These are phyloP conservation scores for Pulveroboletus sp. DNA, from an alignment of 768 basidiomycete genomes.

Conservation along the genomic window DNA sequence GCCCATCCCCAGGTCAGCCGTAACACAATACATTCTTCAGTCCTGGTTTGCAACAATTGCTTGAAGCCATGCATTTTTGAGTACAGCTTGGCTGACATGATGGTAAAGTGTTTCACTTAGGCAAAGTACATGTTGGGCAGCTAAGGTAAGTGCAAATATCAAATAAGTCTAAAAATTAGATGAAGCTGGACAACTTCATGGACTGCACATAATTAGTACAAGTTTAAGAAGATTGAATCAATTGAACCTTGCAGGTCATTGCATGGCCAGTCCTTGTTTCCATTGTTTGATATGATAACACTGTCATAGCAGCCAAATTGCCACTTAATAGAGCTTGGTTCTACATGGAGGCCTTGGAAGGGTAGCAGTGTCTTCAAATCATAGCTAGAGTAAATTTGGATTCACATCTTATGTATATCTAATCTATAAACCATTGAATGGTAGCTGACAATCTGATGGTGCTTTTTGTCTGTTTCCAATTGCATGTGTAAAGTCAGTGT, in stretches of 20 bases:
- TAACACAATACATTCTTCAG: too few species aligned
- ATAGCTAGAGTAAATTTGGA: not conserved
- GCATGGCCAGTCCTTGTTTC: not conserved
- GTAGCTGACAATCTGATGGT: not conserved
- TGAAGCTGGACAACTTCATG: not conserved
- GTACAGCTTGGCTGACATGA: not conserved
- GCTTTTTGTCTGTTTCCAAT: not conserved
- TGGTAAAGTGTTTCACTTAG: not conserved
- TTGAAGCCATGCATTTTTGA: not conserved
- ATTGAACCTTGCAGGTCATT: not conserved
- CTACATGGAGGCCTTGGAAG: not conserved
- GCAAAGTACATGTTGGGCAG: not conserved
- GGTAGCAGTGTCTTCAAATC: not conserved
- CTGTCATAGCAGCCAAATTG: too few species aligned
- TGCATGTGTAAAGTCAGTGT: not conserved
- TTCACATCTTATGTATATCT: too few species aligned
- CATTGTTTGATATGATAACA: not conserved
- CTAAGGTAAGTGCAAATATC: not conserved
- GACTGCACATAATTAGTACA: not conserved
- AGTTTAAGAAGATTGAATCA: too few species aligned
- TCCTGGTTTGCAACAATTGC: not conserved
- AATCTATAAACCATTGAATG: too few species aligned
- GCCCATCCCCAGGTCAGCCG: too few species aligned
- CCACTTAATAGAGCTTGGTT: not conserved
- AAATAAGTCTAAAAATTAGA: not conserved